phyloP scores from a whole-genome alignment of 768 basidiomycete species.

The Podaxis mareebaensis region DNA sequence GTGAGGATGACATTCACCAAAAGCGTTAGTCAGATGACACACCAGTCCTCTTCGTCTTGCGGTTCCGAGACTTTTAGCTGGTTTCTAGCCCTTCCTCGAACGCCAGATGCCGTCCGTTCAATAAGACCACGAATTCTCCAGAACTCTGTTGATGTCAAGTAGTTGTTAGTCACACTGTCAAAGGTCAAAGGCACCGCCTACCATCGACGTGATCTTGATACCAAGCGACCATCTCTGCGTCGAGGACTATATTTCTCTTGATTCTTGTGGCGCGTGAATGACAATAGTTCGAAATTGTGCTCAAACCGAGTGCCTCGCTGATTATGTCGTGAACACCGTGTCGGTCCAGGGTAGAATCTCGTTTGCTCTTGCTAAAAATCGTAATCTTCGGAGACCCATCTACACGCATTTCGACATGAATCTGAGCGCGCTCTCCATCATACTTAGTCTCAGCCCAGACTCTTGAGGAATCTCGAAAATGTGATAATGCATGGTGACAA shows the following conservation, averaged over 20 bases:
- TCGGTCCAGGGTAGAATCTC: conserved; percentile 81
- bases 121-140: conserved; percentile 71
- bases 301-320: conserved; percentile 54
- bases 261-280: conserved; percentile 20
- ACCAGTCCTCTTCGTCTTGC: conserved; percentile 22
- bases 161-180: background rate
- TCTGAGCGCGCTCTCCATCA: conserved; percentile 93
- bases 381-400: conserved; percentile 49
- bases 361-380: conserved; percentile 87
- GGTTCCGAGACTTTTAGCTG: conserved; percentile 20
- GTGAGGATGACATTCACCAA: background rate
- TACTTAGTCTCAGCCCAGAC: conserved; percentile 94
- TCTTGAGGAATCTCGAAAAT: conserved; percentile 39
- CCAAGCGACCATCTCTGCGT: conserved; percentile 92
- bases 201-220: conserved; percentile 73
- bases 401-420: conserved; percentile 64
- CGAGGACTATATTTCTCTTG: conserved; percentile 50
- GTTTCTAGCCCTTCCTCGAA: conserved; percentile 33
- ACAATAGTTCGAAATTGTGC: conserved; percentile 6
- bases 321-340: conserved; percentile 64
- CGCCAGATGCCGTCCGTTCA: conserved; percentile 55
- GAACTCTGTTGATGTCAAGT: conserved; percentile 51
- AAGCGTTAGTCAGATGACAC: background rate
- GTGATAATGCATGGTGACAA: conserved; percentile 53
- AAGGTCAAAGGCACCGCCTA: conserved; percentile 29